Conservation (phyloP, 441 rosid genomes). For the Metrosideros polymorpha region DNA sequence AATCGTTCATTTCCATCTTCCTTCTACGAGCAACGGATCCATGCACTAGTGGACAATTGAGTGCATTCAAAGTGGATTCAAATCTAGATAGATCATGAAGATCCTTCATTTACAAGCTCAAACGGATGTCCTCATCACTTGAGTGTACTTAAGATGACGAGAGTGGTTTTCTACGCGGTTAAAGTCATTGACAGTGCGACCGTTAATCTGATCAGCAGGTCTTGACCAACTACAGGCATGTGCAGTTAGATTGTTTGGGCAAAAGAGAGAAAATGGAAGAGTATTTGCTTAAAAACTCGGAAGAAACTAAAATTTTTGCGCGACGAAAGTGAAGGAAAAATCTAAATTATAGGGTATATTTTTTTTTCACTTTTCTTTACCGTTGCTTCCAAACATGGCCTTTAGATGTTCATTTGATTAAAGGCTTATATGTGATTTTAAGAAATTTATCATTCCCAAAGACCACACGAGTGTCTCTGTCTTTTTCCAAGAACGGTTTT, state of each 20-base stretch:
- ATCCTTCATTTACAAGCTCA: neutral
- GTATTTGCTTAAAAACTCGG: neutral
- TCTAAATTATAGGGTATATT: neutral
- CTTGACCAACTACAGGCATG: neutral
- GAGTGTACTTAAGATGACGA: neutral
- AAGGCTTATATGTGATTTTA: neutral
- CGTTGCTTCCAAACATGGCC: neutral
- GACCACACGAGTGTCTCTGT: neutral
- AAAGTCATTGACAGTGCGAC: neutral
- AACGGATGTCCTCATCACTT: neutral
- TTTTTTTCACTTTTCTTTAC: neutral
- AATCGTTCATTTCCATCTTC: neutral
- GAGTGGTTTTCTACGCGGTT: neutral
- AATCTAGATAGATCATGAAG: neutral
- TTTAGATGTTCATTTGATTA: neutral
- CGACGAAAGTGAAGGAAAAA: neutral
- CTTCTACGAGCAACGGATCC: neutral
- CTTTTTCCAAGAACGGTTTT: neutral
- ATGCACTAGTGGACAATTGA: neutral
- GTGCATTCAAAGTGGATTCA: neutral
- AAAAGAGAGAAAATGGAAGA: neutral
- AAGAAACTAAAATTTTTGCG: neutral
- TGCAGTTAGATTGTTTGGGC: neutral
- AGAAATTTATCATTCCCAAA: neutral
- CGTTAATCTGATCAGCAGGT: neutral